Conservation (phyloP, 2,329 filamentous ascomycete species). For the Alternaria ventricosa region DNA sequence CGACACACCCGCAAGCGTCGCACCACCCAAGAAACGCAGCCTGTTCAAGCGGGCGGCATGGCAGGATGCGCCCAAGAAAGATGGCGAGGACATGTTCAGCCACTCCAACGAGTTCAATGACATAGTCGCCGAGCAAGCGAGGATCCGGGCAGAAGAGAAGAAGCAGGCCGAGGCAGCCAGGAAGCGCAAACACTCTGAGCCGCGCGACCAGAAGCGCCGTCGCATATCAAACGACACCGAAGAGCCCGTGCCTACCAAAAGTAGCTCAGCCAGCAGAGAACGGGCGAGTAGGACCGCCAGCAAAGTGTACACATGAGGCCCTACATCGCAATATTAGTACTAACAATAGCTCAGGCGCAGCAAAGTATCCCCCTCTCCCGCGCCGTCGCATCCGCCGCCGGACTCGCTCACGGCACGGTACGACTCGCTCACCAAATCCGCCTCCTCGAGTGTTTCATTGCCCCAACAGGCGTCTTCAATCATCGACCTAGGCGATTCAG, state of each 20-base stretch:
- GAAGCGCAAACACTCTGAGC: constrained; percentile 36
- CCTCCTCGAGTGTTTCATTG: constrained; percentile 10
- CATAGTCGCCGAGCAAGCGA: constrained; percentile 49
- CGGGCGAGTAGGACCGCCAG: constrained; percentile 11
- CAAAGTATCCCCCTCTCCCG: constrained; percentile 32
- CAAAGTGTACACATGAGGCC: constrained; percentile 25
- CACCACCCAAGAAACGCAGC: constrained; percentile 52
- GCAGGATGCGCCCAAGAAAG: constrained; percentile 50
- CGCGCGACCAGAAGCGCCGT: constrained; percentile 30
- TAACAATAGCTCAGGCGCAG: constrained; percentile 27
- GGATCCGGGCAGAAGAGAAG: constrained; percentile 36
- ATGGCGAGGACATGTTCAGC: constrained; percentile 51
- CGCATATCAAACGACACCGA: constrained; percentile 30
- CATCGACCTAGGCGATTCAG: constrained; percentile 37
- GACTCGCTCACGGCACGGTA: constrained; percentile 40
- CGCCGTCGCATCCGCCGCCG: constrained; percentile 13
- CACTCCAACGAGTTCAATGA: constrained; percentile 50
- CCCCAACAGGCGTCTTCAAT: constrained; percentile 20
- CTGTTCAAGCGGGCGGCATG: constrained; percentile 64
- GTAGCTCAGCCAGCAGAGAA: constrained; percentile 16
- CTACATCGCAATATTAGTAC: not conserved
- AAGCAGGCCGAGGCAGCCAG: constrained; percentile 34
- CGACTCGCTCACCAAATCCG: constrained; percentile 32
- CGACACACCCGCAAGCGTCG: constrained; percentile 24
- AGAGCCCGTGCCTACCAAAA: constrained; percentile 8